These are phyloP conservation scores for Cylindrotheca closterium DNA, from an alignment of 108 stramenopile species.

Conservation along the genomic window DNA sequence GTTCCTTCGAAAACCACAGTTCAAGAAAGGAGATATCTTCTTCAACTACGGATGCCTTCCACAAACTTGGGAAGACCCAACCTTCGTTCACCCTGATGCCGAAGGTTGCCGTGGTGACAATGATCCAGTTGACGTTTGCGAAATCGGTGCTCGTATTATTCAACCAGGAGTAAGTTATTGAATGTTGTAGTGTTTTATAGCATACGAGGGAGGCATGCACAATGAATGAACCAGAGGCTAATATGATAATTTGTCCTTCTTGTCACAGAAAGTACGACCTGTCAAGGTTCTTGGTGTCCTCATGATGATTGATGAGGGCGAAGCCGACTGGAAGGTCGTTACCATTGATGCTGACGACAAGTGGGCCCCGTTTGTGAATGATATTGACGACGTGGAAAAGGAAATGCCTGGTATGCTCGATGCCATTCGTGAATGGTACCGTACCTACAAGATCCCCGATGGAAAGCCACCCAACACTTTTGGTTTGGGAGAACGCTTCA, in stretches of 20 bases:
- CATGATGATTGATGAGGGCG: constrained; percentile 98
- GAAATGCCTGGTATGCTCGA: constrained; percentile 88
- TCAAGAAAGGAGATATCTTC: constrained; percentile 93
- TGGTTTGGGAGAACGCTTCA: constrained; percentile 91
- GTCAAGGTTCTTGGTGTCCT: constrained; percentile 97
- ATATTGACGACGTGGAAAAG: constrained; percentile 94
- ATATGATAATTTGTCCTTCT: neutral
- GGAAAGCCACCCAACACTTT: constrained; percentile 97
- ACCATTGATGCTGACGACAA: constrained; percentile 93
- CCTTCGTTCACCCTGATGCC: constrained; percentile 91
- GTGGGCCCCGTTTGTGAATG: constrained; percentile 94
- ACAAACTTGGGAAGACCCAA: constrained; percentile 98
- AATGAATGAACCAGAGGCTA: neutral
- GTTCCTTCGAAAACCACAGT: constrained; percentile 25
- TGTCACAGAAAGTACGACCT: constrained; percentile 77
- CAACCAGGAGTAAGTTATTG: constrained; percentile 64
- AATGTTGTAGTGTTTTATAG: neutral
- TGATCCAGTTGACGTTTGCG: constrained; percentile 95
- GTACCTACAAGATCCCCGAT: constrained; percentile 98
- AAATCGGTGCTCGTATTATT: constrained; percentile 79
- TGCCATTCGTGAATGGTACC: constrained; percentile 96
- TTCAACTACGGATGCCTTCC: constrained; percentile 99
- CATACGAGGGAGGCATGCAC: neutral
- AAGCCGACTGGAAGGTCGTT: constrained; percentile 98
- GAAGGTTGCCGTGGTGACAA: constrained; percentile 87